Conservation (phyloP, 2,329 filamentous ascomycete species). For the Aspergillus sojae region DNA sequence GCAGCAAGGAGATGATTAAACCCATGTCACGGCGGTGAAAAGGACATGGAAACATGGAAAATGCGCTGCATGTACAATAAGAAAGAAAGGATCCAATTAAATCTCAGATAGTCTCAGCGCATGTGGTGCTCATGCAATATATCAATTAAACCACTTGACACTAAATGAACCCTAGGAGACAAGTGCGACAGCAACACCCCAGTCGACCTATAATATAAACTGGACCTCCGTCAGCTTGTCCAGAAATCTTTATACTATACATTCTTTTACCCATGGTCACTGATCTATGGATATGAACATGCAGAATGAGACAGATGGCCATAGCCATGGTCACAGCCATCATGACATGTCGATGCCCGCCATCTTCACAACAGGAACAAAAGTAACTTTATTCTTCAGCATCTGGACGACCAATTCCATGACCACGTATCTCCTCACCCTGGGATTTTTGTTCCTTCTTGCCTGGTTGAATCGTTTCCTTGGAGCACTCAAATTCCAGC, state of each 20-base stretch:
- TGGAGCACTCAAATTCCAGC: conserved; percentile 8
- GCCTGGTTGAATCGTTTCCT: conserved; percentile 15
- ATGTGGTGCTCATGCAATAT: not conserved
- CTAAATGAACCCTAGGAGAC: not conserved
- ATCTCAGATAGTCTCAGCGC: not conserved
- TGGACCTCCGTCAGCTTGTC: not conserved
- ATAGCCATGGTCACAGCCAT: not conserved
- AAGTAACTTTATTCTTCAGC: conserved; percentile 15
- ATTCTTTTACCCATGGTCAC: not conserved
- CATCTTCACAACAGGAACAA: conserved; percentile 13
- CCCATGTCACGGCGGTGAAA: not conserved
- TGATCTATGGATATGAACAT: not conserved
- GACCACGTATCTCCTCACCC: conserved; percentile 11
- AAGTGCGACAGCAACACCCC: not conserved
- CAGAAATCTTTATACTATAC: no score
- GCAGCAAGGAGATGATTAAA: not conserved
- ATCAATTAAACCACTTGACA: not conserved
- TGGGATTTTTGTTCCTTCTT: conserved; percentile 10
- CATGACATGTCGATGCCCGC: conserved; percentile 14
- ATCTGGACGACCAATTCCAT: conserved; percentile 14
- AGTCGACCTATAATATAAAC: not conserved
- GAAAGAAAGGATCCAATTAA: not conserved
- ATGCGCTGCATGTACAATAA: not conserved
- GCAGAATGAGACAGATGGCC: not conserved
- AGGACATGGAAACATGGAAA: not conserved